These are phyloP conservation scores for Aspergillus sp. DNA, from an alignment of 2,329 filamentous ascomycete genomes.

Conservation along the genomic window DNA sequence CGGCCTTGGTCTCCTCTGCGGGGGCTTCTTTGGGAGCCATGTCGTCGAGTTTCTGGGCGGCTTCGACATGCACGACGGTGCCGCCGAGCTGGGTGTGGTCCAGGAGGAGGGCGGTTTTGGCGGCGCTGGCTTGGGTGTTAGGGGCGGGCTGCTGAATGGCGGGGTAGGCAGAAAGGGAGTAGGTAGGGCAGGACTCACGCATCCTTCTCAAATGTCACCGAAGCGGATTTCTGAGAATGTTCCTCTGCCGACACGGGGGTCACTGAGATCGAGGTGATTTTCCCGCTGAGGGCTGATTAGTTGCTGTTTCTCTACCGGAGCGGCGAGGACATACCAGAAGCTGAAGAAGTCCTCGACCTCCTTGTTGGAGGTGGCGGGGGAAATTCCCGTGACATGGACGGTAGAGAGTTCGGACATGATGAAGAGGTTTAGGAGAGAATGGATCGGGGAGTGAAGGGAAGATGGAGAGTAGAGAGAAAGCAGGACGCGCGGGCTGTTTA, in stretches of 20 bases:
- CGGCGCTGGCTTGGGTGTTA: conserved; percentile 45
- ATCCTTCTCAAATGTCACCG: conserved; percentile 94
- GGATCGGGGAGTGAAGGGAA: conserved; percentile 1
- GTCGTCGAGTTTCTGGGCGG: conserved; percentile 58
- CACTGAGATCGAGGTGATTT: conserved; percentile 76
- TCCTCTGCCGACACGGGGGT: conserved; percentile 46
- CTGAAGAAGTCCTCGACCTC: conserved; percentile 96
- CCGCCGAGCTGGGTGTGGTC: conserved; percentile 90
- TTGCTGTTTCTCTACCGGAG: too few relatives aligned
- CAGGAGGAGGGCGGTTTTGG: conserved; percentile 91
- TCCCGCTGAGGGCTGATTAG: too few relatives aligned
- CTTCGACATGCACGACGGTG: conserved; percentile 65
- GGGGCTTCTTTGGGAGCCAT: conserved; percentile 50
- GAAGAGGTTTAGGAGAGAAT: conserved; percentile 6
- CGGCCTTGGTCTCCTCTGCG: conserved; percentile 42
- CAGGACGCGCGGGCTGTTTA: background rate
- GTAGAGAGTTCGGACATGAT: conserved; percentile 53
- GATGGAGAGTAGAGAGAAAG: conserved; percentile 3
- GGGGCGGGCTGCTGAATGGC: conserved; percentile 11
- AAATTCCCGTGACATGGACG: conserved; percentile 86
- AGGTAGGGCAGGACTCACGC: conserved; percentile 43
- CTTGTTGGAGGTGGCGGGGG: conserved; percentile 69
- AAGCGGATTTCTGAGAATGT: conserved; percentile 67
- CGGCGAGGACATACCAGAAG: conserved; percentile 67
- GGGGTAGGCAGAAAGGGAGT: too few relatives aligned